phyloP scores from a whole-genome alignment of 1,284 basidiomycete genomes.

The Wallemia mellicola region DNA sequence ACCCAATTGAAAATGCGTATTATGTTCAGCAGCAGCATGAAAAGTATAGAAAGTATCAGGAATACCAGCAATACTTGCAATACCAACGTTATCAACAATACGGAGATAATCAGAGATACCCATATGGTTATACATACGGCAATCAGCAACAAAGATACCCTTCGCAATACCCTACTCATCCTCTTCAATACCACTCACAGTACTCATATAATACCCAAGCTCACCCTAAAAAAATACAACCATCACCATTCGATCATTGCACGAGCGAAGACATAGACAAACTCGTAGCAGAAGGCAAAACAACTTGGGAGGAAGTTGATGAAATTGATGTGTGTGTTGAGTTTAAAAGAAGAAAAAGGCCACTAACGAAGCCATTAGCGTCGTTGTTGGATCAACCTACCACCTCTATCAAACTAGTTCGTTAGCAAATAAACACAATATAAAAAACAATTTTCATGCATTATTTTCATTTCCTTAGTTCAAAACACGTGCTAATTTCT shows the following conservation, averaged over 20 bases:
- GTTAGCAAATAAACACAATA: background rate
- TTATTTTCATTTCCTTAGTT: slow-evolving; percentile 1
- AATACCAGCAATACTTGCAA: background rate
- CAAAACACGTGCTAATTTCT: slow-evolving; percentile 12
- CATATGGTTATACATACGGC: background rate
- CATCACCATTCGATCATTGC: background rate
- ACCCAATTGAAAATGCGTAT: background rate
- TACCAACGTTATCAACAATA: background rate
- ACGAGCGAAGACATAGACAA: background rate
- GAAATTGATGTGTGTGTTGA: background rate
- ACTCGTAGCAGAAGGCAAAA: background rate
- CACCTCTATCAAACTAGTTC: no score
- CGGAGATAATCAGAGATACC: no score
- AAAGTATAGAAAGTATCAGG: background rate
- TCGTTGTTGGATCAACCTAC: no score
- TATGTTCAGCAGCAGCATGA: background rate
- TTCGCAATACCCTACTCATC: background rate
- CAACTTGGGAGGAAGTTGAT: background rate
- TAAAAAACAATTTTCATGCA: background rate
- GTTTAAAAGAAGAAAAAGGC: no score
- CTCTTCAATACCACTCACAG: background rate
- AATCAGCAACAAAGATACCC: background rate
- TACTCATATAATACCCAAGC: background rate
- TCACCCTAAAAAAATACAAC: background rate
- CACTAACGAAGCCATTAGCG: no score